Percentiles rank a stretch among this genome's conserved stretches.
Conservation (phyloP, 192 early-diverging fungal species). For the Backusella australiensis region DNA sequence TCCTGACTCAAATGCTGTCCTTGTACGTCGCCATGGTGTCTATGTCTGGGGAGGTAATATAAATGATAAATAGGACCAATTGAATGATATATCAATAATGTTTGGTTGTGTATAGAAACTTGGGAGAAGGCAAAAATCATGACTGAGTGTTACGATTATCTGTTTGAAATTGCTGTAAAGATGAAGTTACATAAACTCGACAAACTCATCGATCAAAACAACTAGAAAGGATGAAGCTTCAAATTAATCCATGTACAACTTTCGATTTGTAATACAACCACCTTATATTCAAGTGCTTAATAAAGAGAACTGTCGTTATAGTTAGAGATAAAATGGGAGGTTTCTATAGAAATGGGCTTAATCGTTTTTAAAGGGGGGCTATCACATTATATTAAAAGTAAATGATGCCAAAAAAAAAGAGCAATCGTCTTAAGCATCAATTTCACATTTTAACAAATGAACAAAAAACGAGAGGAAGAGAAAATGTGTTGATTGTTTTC, state of each 20-base stretch:
- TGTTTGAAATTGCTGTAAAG: conserved; percentile 95
- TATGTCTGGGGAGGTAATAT: conserved; percentile 90
- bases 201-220: neutral
- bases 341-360: neutral
- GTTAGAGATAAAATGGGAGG: neutral
- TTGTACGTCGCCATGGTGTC: conserved; percentile 94
- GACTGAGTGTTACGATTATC: conserved; percentile 98
- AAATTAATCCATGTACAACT: neutral
- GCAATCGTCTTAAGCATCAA: neutral
- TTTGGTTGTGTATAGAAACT: conserved; percentile 45
- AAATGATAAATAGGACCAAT: neutral
- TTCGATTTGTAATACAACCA: neutral
- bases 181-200: conserved; percentile 88
- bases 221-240: neutral
- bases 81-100: neutral
- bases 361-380: neutral
- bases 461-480: neutral
- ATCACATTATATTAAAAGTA: neutral
- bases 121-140: conserved; percentile 99
- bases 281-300: neutral
- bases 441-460: neutral
- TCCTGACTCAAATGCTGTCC: conserved; percentile 90
- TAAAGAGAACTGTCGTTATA: neutral
- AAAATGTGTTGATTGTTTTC: neutral
- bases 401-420: neutral